Evolutionary conservation across 352 stramenopile species (phyloP).

Genomic region (Phytophthora idaei): DNA sequence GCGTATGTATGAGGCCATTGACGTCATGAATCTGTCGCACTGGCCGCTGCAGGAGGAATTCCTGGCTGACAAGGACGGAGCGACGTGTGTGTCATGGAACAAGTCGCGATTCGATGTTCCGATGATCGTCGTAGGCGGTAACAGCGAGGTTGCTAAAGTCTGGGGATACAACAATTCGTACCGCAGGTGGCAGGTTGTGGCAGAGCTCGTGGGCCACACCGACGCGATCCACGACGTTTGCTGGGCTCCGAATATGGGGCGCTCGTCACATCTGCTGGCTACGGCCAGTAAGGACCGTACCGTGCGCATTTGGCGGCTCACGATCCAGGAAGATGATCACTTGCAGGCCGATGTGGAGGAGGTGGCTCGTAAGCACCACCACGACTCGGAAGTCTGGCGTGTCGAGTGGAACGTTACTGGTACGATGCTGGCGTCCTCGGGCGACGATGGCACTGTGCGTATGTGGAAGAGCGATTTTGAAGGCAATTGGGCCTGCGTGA

Average conservation of each 20-base stretch:
- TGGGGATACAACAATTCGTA: constrained; percentile 92
- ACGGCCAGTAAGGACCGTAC: constrained; percentile 93
- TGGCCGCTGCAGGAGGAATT: constrained; percentile 93
- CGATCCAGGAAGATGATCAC: constrained; percentile 66
- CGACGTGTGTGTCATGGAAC: constrained; percentile 95
- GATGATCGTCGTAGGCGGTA: constrained; percentile 95
- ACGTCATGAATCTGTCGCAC: constrained; percentile 96
- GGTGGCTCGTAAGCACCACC: constrained; percentile 81
- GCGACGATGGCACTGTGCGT: constrained; percentile 94
- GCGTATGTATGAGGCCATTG: constrained; percentile 95
- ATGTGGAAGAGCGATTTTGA: constrained; percentile 96
- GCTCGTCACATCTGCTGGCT: constrained; percentile 93
- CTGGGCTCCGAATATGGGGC: constrained; percentile 96
- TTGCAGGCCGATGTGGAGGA: constrained; percentile 75
- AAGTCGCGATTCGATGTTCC: constrained; percentile 93
- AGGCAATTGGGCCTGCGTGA: constrained; percentile 92
- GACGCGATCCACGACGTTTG: constrained; percentile 95
- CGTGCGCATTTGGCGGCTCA: constrained; percentile 86
- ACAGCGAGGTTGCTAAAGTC: constrained; percentile 87
- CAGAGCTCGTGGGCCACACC: constrained; percentile 83
- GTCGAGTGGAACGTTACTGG: constrained; percentile 98
- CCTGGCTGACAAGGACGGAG: constrained; percentile 81
- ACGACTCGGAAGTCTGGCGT: constrained; percentile 93
- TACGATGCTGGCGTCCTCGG: constrained; percentile 94
- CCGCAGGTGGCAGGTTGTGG: constrained; percentile 85